These are phyloP conservation scores for Cadophora sp. DNA, from an alignment of 2,329 filamentous ascomycete genomes.

Conservation along the genomic window DNA sequence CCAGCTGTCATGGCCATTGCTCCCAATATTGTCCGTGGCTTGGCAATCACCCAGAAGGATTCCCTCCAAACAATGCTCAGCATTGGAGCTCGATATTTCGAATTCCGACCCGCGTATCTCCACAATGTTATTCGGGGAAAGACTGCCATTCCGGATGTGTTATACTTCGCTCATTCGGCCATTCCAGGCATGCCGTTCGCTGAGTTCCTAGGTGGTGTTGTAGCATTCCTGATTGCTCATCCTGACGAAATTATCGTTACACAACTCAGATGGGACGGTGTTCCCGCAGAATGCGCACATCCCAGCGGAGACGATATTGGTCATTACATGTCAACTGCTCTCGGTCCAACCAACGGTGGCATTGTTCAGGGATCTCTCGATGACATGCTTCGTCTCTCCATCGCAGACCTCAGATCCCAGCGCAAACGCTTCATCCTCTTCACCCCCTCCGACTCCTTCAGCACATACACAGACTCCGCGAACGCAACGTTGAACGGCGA, in stretches of 20 bases:
- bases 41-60: constrained; percentile 60
- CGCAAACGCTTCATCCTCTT: constrained; percentile 50
- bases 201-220: constrained; percentile 50
- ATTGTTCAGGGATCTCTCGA: constrained; percentile 44
- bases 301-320: constrained; percentile 51
- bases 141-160: constrained; percentile 51
- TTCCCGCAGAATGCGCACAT: constrained; percentile 53
- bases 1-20: constrained; percentile 43
- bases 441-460: constrained; percentile 48
- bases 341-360: constrained; percentile 41
- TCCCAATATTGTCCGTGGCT: constrained; percentile 52
- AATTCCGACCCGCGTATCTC: constrained; percentile 57
- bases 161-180: constrained; percentile 58
- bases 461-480: constrained; percentile 51
- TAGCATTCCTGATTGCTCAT: constrained; percentile 51
- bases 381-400: constrained; percentile 46
- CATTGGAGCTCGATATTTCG: constrained; percentile 58
- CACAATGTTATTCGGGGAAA: constrained; percentile 49
- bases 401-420: constrained; percentile 46
- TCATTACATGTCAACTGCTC: constrained; percentile 48
- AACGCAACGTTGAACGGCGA: constrained; percentile 52
- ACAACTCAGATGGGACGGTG: constrained; percentile 58
- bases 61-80: constrained; percentile 51
- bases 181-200: constrained; percentile 58
- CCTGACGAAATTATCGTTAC: constrained; percentile 55